Conservation (phyloP, 371 early-diverging fungal genomes). For the Mucor sp. region DNA sequence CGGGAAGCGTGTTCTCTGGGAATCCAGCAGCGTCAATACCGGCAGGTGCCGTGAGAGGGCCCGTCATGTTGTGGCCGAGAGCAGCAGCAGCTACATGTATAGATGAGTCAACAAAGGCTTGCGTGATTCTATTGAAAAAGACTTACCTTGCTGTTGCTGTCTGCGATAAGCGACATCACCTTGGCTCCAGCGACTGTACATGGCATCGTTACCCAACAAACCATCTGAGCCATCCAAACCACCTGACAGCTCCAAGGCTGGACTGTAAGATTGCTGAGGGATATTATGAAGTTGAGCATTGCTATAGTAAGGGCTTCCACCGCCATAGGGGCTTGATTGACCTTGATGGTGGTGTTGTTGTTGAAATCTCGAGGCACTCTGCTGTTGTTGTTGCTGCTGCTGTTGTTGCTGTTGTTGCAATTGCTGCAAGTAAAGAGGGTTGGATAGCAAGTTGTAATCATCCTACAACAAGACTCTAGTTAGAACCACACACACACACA, state of each 20-base stretch:
- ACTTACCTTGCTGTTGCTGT: slow-evolving; percentile 26
- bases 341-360: slow-evolving; percentile 24
- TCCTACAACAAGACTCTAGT: slow-evolving; percentile 4
- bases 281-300: slow-evolving; percentile 7
- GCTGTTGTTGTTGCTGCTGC: slow-evolving; percentile 33
- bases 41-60: slow-evolving; percentile 37
- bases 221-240: slow-evolving; percentile 10
- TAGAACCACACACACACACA: neutral
- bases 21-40: slow-evolving; percentile 30
- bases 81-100: slow-evolving; percentile 29
- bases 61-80: slow-evolving; percentile 27
- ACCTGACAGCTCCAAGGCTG: slow-evolving; percentile 9
- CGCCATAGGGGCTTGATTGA: slow-evolving; percentile 29
- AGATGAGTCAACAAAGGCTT: neutral
- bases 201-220: slow-evolving; percentile 11
- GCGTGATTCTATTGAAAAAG: no score
- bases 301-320: slow-evolving; percentile 18
- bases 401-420: slow-evolving; percentile 35
- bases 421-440: slow-evolving; percentile 22
- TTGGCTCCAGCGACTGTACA: slow-evolving; percentile 30
- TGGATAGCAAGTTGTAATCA: slow-evolving; percentile 17
- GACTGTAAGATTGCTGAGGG: slow-evolving; percentile 12
- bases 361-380: slow-evolving; percentile 14
- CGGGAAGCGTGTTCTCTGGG: slow-evolving; percentile 23
- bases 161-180: slow-evolving; percentile 29